These are phyloP conservation scores for Eimeria falciformis DNA, from an alignment of 169 alveolate genomes.

Conservation along the genomic window DNA sequence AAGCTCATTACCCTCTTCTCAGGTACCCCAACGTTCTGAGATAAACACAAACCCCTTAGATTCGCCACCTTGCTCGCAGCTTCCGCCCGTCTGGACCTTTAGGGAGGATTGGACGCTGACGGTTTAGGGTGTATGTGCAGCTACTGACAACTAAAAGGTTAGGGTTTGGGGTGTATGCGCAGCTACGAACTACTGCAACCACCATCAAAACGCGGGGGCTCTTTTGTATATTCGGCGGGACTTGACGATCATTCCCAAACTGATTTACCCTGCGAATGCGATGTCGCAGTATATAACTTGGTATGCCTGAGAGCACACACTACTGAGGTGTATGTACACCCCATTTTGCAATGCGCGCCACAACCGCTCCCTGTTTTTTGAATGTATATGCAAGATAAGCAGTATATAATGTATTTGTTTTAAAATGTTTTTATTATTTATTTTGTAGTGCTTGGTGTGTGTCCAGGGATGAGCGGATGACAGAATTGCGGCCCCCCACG, in stretches of 20 bases:
- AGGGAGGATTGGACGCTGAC: too few relatives aligned
- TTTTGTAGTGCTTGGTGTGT: not conserved
- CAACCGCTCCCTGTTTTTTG: too few relatives aligned
- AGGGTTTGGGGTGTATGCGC: constrained; percentile 16
- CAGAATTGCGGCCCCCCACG: constrained; percentile 70
- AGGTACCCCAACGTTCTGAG: constrained; percentile 1
- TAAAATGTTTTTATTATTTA: too few relatives aligned
- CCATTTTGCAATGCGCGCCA: too few relatives aligned
- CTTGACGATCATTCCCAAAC: constrained; percentile 98
- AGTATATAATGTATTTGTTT: too few relatives aligned
- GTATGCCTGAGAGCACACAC: not conserved
- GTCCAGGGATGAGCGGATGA: constrained; percentile 59
- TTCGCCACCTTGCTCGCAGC: too few relatives aligned
- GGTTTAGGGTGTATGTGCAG: not conserved
- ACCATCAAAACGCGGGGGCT: constrained; percentile 99
- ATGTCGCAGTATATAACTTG: constrained; percentile 50
- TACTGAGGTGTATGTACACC: constrained; percentile 21
- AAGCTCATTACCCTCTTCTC: constrained; percentile 97
- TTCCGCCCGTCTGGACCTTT: too few relatives aligned
- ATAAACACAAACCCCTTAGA: not conserved
- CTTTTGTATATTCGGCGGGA: constrained; percentile 96
- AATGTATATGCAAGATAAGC: too few relatives aligned
- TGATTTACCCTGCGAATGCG: constrained; percentile 95
- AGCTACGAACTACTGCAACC: constrained; percentile 99
- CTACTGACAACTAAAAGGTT: not conserved